phyloP scores from a whole-genome alignment of 345 rosid genomes.

The Citrus reticulata region DNA sequence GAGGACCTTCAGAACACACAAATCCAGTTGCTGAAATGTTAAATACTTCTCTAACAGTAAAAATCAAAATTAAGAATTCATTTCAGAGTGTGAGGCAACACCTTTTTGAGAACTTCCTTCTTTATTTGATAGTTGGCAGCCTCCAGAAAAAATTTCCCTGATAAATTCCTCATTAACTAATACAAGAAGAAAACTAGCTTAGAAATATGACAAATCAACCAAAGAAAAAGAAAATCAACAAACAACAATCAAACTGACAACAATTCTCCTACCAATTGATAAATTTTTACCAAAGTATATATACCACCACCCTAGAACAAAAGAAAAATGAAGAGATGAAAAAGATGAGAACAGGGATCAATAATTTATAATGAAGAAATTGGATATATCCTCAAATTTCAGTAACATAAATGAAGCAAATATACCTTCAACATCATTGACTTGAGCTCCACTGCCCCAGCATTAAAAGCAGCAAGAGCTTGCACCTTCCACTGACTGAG shows the following conservation, averaged over 20 bases:
- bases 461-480: slow-evolving; percentile 54
- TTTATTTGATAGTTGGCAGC: slow-evolving; percentile 87
- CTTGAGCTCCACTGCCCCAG: slow-evolving; percentile 55
- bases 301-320: slow-evolving; percentile 62
- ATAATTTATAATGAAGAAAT: slow-evolving; percentile 4
- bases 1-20: background rate
- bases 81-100: slow-evolving; percentile 10
- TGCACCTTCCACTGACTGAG: slow-evolving; percentile 65
- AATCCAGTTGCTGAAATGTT: background rate
- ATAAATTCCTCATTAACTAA: slow-evolving; percentile 61
- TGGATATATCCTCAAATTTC: background rate
- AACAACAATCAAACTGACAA: slow-evolving; percentile 1
- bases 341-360: background rate
- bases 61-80: too few species aligned
- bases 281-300: slow-evolving; percentile 66
- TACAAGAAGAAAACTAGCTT: slow-evolving; percentile 14
- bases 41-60: background rate
- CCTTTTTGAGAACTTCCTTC: slow-evolving; percentile 75
- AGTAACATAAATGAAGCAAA: background rate
- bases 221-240: slow-evolving; percentile 1
- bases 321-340: slow-evolving; percentile 11
- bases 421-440: slow-evolving; percentile 76
- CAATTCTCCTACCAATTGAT: slow-evolving; percentile 60
- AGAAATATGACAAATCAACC: slow-evolving; percentile 5
- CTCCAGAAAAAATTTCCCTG: slow-evolving; percentile 55